Percentiles rank a stretch among this genome's conserved stretches.
These are phyloP conservation scores for Telopea speciosissima DNA, from an alignment of 177 flowering plant species.

Conservation along the genomic window DNA sequence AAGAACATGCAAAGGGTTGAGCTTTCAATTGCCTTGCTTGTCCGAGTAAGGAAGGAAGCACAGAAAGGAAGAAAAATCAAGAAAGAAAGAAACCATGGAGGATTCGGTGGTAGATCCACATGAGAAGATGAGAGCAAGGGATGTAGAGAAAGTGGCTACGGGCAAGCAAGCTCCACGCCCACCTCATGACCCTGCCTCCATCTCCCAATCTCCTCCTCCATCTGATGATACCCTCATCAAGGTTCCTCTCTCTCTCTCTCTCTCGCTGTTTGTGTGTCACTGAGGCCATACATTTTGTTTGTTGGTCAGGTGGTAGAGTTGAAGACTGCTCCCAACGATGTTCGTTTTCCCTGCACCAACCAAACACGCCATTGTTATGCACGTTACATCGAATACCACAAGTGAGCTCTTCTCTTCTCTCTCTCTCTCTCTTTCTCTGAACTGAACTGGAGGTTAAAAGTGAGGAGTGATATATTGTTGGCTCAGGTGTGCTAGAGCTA, in stretches of 20 bases:
- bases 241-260: not conserved
- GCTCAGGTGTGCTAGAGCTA: constrained; percentile 26
- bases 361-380: constrained; percentile 39
- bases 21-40: no score
- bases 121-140: constrained; percentile 39
- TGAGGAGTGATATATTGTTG: no score
- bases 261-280: no score
- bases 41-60: not conserved
- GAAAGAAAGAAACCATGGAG: not conserved
- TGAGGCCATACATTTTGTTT: not conserved
- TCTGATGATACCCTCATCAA: not conserved
- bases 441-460: no score
- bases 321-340: constrained; percentile 24
- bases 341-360: constrained; percentile 24
- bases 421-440: no score
- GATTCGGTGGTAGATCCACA: constrained; percentile 20
- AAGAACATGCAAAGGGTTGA: no score
- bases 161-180: constrained; percentile 55
- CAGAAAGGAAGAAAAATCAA: not conserved
- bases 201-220: constrained; percentile 26
- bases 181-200: constrained; percentile 31
- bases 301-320: constrained; percentile 13
- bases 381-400: constrained; percentile 33
- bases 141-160: constrained; percentile 35
- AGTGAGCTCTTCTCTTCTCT: no score